These are phyloP conservation scores for Yamadazyma songkhlaensis DNA, from an alignment of 1,139 yeast species.

Conservation along the genomic window DNA sequence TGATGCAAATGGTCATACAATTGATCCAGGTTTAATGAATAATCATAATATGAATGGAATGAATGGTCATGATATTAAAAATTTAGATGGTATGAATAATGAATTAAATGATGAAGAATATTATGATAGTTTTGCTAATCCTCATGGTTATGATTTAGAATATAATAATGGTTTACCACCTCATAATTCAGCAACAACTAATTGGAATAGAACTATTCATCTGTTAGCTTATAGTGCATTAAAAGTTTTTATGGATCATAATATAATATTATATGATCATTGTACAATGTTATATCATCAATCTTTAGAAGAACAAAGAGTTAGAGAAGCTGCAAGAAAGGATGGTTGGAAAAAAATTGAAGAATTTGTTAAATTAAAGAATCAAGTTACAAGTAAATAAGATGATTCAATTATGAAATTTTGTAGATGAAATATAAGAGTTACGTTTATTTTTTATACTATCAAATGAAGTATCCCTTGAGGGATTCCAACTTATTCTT, in stretches of 20 bases:
- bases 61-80: conserved; percentile 23
- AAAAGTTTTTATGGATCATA: conserved; percentile 90
- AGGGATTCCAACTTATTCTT: too few relatives aligned
- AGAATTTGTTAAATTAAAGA: conserved; percentile 44
- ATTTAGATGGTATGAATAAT: conserved; percentile 11
- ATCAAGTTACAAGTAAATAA: conserved; percentile 18
- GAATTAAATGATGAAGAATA: conserved; percentile 36
- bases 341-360: conserved; percentile 78
- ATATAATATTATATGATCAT: conserved; percentile 87
- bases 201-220: conserved; percentile 92
- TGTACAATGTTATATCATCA: conserved; percentile 85
- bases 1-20: conserved; percentile 48
- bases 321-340: conserved; percentile 58
- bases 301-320: conserved; percentile 62
- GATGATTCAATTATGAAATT: background rate
- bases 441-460: background rate
- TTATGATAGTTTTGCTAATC: conserved; percentile 41
- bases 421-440: background rate
- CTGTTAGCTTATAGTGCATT: conserved; percentile 87
- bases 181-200: conserved; percentile 48
- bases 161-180: conserved; percentile 30
- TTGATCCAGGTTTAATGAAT: conserved; percentile 36
- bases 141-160: conserved; percentile 33
- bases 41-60: conserved; percentile 12
- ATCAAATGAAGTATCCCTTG: too few relatives aligned